Evolutionary conservation across 495 filamentous ascomycete species (phyloP).

Genomic region (Neurospora cerealis): DNA sequence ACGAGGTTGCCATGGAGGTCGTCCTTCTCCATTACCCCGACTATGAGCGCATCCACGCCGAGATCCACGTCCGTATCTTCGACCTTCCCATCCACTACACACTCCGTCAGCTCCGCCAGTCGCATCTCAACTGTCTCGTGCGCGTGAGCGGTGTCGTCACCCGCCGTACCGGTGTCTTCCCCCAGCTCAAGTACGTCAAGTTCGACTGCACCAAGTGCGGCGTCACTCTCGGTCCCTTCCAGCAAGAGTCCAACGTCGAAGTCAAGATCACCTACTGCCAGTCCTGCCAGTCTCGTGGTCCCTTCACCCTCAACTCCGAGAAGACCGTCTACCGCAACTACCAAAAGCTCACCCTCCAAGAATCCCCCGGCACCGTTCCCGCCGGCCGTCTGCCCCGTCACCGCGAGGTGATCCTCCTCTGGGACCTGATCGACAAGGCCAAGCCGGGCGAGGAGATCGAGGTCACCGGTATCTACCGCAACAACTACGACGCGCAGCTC

Average conservation of each 20-base stretch:
- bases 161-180: constrained; percentile 92
- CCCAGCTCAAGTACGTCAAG: constrained; percentile 95
- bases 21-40: constrained; percentile 92
- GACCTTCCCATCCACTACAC: constrained; percentile 93
- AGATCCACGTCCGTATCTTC: constrained; percentile 95
- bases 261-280: constrained; percentile 96
- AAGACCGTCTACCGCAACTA: constrained; percentile 99
- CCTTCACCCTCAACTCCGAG: constrained; percentile 93
- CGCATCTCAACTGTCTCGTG: constrained; percentile 92
- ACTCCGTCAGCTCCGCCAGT: constrained; percentile 92
- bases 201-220: constrained; percentile 95
- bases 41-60: constrained; percentile 93
- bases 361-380: constrained; percentile 94
- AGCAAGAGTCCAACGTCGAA: constrained; percentile 91
- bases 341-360: constrained; percentile 94
- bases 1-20: constrained; percentile 92
- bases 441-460: constrained; percentile 98
- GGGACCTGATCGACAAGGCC: constrained; percentile 92
- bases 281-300: constrained; percentile 91
- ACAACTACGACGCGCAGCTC: constrained; percentile 94
- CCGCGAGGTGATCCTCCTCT: constrained; percentile 90
- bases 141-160: constrained; percentile 94
- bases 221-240: constrained; percentile 86
- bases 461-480: constrained; percentile 93
- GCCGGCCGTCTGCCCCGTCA: constrained; percentile 92